phyloP scores from a whole-genome alignment of 805 yeast genomes.

The Myxozyma neotropica region DNA sequence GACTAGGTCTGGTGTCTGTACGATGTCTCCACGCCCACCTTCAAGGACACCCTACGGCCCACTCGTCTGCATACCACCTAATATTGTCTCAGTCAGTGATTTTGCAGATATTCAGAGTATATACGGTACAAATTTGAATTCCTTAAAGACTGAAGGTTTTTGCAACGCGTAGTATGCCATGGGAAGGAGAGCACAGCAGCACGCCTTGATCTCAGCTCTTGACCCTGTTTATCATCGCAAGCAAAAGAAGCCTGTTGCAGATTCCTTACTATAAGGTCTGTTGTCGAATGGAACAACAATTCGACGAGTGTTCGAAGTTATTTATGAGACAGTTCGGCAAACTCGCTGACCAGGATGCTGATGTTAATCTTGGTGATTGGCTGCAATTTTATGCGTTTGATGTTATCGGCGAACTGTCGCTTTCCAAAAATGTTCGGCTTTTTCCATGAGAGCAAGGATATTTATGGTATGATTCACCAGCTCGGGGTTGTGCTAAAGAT shows the following conservation, averaged over 20 bases:
- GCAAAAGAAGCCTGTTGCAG: not conserved
- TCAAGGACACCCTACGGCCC: conserved; percentile 63
- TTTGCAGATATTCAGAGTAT: conserved; percentile 54
- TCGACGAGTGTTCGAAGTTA: not conserved
- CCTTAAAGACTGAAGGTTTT: not conserved
- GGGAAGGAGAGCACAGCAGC: conserved; percentile 23
- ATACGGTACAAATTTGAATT: conserved; percentile 42
- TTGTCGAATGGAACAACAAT: not conserved
- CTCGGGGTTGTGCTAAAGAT: no score
- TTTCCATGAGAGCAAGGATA: not conserved
- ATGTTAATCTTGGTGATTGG: not conserved
- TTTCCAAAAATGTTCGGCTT: conserved; percentile 4
- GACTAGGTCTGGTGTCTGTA: conserved; percentile 48
- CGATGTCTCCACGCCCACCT: conserved; percentile 50
- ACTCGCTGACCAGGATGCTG: not conserved
- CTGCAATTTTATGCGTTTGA: conserved; percentile 3
- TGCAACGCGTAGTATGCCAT: not conserved
- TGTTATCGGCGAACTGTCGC: not conserved
- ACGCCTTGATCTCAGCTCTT: not conserved
- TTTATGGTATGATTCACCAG: not conserved
- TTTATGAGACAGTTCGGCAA: not conserved
- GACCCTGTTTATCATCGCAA: not conserved
- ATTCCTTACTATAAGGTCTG: not conserved
- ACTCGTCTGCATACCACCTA: conserved; percentile 62
- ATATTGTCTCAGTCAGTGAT: conserved; percentile 61